These are phyloP conservation scores for Myriosclerotinia curreyana DNA, from an alignment of 2,329 filamentous ascomycete genomes.

Conservation along the genomic window DNA sequence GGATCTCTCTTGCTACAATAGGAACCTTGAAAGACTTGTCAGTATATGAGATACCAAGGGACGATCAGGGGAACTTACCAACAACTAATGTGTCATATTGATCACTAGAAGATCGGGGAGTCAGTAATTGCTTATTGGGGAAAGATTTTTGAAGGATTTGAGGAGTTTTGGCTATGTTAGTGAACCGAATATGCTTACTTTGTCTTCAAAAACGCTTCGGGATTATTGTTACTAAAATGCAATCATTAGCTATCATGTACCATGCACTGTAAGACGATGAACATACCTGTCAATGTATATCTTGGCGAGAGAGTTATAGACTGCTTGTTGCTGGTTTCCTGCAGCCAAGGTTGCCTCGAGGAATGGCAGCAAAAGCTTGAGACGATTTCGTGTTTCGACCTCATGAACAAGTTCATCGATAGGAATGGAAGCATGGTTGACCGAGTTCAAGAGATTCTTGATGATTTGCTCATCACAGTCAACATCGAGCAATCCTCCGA, in stretches of 20 bases:
- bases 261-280: neutral
- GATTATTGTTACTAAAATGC: conserved; percentile 74
- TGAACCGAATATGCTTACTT: conserved; percentile 47
- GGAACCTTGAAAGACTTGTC: neutral
- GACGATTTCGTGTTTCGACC: conserved; percentile 91
- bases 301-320: conserved; percentile 96
- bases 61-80: neutral
- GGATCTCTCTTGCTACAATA: neutral
- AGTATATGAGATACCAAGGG: neutral
- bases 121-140: too few species aligned
- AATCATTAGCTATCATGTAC: neutral
- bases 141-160: conserved; percentile 50
- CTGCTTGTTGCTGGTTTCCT: conserved; percentile 92
- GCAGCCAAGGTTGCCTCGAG: conserved; percentile 84
- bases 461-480: conserved; percentile 97
- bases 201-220: conserved; percentile 94
- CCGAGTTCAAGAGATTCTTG: conserved; percentile 82
- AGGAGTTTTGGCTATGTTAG: too few species aligned
- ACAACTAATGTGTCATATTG: neutral
- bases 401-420: conserved; percentile 92
- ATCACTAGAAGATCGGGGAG: conserved; percentile 41
- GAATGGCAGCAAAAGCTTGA: conserved; percentile 95
- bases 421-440: conserved; percentile 79
- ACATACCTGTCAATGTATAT: conserved; percentile 83
- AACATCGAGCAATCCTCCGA: conserved; percentile 90